Base-by-base conservation (phyloP, 1,284 basidiomycete species). In the Acaromyces ingoldii region DNA sequence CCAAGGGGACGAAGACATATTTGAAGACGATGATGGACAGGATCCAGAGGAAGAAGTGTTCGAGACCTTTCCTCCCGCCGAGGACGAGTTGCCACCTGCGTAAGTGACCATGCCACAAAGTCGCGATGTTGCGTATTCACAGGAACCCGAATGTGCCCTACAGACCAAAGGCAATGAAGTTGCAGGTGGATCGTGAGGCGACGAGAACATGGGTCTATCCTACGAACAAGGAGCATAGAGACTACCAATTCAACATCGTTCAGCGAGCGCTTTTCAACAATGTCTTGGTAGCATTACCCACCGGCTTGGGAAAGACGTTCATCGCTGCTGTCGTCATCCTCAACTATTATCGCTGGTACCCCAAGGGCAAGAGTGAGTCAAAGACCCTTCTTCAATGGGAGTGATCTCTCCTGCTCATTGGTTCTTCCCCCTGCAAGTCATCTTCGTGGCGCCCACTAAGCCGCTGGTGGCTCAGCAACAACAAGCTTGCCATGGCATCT, bases 241-340 rank as follows among this genome's bases (percentile, higher is more conserved):
- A 89, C 65, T 99, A 98, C 72, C 95, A 99, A 68, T 93, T 83
- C 75, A 95, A 97, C 63, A 97, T 98, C 57, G 87, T 91, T 48
- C 84, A 83, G 64, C 82, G 84, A 30, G 88, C 86, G 66, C 81
- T 98, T 26, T 91, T 13, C 65, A 88, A 96, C 45, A 98, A 99
- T 70, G 90, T 90, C 2, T 82, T 99, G 3, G 92, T 97, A 21
- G 88, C 91, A 0, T 79, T 98, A 10, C 95, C 95, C 0, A 99
- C 95, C 0, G 95, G 95, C 55, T 79, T 98, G 5, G 95, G 95
- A 19, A 99, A 99, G 79, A 98, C 95, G 0, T 98, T 99, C 70
- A 88, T 99, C 56, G 95, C 95, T 1, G 92, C 93, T 1, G 90
- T 91, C 0, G 84, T 98, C 19, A 97, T 99, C 89, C 72, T 76